phyloP scores from a whole-genome alignment of 2,329 filamentous ascomycete species.

The Colletotrichum chlorophyti region DNA sequence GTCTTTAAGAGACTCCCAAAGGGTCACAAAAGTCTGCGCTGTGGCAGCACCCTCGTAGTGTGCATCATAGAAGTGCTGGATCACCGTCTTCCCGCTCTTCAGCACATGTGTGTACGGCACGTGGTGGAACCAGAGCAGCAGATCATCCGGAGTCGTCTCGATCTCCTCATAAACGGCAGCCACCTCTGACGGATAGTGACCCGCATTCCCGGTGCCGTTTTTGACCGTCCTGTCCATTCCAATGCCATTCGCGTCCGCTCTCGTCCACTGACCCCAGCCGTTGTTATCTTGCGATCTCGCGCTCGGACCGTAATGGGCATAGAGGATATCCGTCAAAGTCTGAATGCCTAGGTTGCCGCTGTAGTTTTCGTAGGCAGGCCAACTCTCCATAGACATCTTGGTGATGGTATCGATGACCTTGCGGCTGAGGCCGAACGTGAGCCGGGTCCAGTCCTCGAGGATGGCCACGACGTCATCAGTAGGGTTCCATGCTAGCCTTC shows the following conservation, averaged over 20 bases:
- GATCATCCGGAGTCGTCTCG: constrained; percentile 69
- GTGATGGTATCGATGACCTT: constrained; percentile 65
- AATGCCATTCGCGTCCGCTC: constrained; percentile 63
- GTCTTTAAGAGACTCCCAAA: constrained; percentile 61
- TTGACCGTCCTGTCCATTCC: constrained; percentile 76
- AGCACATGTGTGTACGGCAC: constrained; percentile 70
- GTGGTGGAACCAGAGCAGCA: constrained; percentile 79
- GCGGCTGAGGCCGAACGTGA: constrained; percentile 67
- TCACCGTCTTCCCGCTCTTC: constrained; percentile 70
- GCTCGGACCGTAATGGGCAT: constrained; percentile 72
- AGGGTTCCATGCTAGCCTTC: constrained; percentile 71
- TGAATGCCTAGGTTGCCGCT: constrained; percentile 74
- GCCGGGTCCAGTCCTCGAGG: constrained; percentile 69
- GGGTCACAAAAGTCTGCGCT: constrained; percentile 61
- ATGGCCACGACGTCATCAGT: constrained; percentile 53
- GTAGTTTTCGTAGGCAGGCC: constrained; percentile 76
- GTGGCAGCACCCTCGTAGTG: constrained; percentile 66
- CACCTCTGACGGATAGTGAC: constrained; percentile 70
- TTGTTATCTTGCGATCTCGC: constrained; percentile 72
- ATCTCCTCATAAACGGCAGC: constrained; percentile 64
- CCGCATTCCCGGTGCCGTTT: constrained; percentile 71
- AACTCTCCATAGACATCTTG: constrained; percentile 70
- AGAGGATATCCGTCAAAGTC: constrained; percentile 72
- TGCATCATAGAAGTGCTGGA: constrained; percentile 71
- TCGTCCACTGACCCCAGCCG: constrained; percentile 76